A percentile compares a stretch with the other conserved stretches of the same genome.
phyloP scores from a whole-genome alignment of 345 rosid genomes.

The Rhodamnia argentea region DNA sequence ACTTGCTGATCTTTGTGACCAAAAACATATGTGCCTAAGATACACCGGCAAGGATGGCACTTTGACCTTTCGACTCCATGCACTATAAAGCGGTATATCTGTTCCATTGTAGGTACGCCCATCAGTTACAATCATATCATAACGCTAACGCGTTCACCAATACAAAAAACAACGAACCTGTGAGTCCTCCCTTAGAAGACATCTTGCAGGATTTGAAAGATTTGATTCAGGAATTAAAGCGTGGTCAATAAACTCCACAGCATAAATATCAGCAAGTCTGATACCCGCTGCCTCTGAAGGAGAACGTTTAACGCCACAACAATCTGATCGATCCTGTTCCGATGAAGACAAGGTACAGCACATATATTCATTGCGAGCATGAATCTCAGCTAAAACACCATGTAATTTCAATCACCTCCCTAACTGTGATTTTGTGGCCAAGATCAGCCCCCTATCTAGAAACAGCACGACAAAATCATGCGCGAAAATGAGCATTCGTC shows the following conservation, averaged over 20 bases:
- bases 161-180: slow-evolving; percentile 31
- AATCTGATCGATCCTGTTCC: slow-evolving; percentile 40
- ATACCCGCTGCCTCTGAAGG: slow-evolving; percentile 26
- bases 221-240: slow-evolving; percentile 28
- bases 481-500: background rate
- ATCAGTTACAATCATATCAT: background rate
- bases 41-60: slow-evolving; percentile 61
- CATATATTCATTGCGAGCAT: background rate
- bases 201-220: slow-evolving; percentile 25
- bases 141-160: background rate
- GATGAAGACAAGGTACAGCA: background rate
- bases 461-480: background rate
- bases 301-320: slow-evolving; percentile 37
- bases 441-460: background rate
- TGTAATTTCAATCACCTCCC: background rate
- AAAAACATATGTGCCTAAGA: slow-evolving; percentile 34
- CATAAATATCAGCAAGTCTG: slow-evolving; percentile 55
- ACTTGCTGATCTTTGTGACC: slow-evolving; percentile 55
- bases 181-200: slow-evolving; percentile 19
- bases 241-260: slow-evolving; percentile 40
- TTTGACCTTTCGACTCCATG: slow-evolving; percentile 45
- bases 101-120: slow-evolving; percentile 9
- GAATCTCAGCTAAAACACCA: background rate
- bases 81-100: slow-evolving; percentile 63
- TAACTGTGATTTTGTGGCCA: background rate